These are phyloP conservation scores for Colletotrichum eremochloae DNA, from an alignment of 2,329 filamentous ascomycete species.

Conservation along the genomic window DNA sequence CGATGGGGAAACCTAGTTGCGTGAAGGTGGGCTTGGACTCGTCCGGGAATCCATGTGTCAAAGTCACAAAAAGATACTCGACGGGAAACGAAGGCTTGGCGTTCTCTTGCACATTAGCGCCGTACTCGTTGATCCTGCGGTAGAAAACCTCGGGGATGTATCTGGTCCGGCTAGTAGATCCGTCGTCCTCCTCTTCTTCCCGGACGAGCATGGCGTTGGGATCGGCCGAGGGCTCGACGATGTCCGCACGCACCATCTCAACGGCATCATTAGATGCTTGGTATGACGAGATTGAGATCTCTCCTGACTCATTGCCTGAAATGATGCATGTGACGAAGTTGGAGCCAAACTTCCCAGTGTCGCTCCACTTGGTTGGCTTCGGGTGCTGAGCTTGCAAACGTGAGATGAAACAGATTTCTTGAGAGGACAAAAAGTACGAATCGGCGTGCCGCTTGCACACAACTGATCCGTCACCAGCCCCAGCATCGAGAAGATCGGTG, in stretches of 20 bases:
- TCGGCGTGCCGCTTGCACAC: slow-evolving; percentile 96
- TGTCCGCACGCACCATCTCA: slow-evolving; percentile 96
- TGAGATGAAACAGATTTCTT: slow-evolving; percentile 91
- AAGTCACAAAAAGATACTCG: slow-evolving; percentile 94
- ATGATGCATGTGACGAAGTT: slow-evolving; percentile 98
- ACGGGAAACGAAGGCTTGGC: slow-evolving; percentile 97
- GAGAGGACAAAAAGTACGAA: slow-evolving; percentile 92
- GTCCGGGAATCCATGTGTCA: slow-evolving; percentile 96
- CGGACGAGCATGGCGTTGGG: slow-evolving; percentile 95
- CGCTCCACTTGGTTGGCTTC: slow-evolving; percentile 95
- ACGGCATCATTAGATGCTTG: slow-evolving; percentile 96
- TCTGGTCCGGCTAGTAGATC: slow-evolving; percentile 74
- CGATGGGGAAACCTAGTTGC: slow-evolving; percentile 83
- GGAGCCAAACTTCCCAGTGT: slow-evolving; percentile 92
- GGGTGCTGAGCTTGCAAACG: slow-evolving; percentile 90
- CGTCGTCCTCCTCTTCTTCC: slow-evolving; percentile 88
- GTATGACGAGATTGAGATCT: slow-evolving; percentile 91
- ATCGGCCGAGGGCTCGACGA: slow-evolving; percentile 94
- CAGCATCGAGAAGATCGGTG: slow-evolving; percentile 89
- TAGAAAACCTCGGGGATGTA: slow-evolving; percentile 99
- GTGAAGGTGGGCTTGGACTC: slow-evolving; percentile 82
- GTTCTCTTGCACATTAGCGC: slow-evolving; percentile 95
- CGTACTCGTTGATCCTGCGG: slow-evolving; percentile 94
- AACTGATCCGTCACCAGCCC: slow-evolving; percentile 85
- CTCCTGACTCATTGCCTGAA: slow-evolving; percentile 89